These are phyloP conservation scores for Calendula officinalis DNA, from an alignment of 129 eudicot species.

Conservation along the genomic window DNA sequence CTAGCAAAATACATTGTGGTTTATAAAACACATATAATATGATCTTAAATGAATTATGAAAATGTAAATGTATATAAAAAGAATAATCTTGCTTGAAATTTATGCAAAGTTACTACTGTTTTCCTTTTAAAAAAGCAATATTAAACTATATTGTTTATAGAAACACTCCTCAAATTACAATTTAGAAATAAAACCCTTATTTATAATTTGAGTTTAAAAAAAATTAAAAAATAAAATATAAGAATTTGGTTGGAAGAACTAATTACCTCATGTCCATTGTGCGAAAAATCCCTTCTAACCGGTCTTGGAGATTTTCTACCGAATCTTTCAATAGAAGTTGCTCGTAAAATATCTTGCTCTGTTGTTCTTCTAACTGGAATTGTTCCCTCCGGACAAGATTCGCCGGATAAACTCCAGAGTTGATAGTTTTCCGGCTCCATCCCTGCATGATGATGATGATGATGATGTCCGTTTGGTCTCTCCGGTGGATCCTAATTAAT, in stretches of 20 bases:
- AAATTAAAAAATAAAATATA: no score
- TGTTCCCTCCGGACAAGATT: slow-evolving; percentile 79
- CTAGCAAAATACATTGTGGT: background rate
- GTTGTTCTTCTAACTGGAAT: slow-evolving; percentile 86
- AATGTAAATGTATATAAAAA: no score
- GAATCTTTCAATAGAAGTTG: slow-evolving; percentile 56
- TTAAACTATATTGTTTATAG: no score
- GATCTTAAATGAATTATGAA: background rate
- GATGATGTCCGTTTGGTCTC: slow-evolving; percentile 57
- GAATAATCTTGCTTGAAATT: no score
- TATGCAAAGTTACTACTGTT: no score
- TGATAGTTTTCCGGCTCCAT: slow-evolving; percentile 50
- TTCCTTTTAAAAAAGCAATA: no score
- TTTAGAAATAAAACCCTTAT: no score
- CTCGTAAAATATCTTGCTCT: slow-evolving; percentile 68
- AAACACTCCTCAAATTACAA: no score
- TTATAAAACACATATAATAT: no score
- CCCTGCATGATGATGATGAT: slow-evolving; percentile 3
- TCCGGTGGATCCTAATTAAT: slow-evolving; percentile 68
- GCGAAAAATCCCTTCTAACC: slow-evolving; percentile 60
- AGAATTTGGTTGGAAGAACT: background rate
- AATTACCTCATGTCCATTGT: slow-evolving; percentile 91
- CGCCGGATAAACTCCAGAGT: slow-evolving; percentile 68
- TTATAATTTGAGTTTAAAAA: background rate
- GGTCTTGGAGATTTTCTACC: slow-evolving; percentile 57